Conservation (phyloP, 805 yeast species). For the Suhomyces sp. region DNA sequence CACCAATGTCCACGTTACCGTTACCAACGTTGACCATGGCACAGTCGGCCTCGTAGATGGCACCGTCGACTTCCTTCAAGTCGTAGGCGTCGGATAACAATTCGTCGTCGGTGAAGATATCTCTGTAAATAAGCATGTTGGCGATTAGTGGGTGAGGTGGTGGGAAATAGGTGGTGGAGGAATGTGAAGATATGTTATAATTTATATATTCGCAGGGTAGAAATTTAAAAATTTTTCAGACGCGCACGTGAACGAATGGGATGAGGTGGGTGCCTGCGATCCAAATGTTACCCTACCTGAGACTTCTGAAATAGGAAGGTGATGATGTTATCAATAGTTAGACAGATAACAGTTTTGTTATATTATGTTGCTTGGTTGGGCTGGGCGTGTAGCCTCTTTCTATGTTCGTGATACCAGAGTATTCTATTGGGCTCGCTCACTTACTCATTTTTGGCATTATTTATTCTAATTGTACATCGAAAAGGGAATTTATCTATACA, state of each 20-base stretch:
- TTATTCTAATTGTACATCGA: too few relatives aligned
- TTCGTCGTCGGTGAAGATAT: conserved; percentile 93
- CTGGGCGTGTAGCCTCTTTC: too few relatives aligned
- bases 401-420: too few relatives aligned
- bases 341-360: too few relatives aligned
- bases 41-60: conserved; percentile 96
- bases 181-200: conserved; percentile 1
- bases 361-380: too few relatives aligned
- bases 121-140: conserved; percentile 50
- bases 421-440: too few relatives aligned
- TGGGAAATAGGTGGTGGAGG: too few relatives aligned
- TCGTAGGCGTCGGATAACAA: conserved; percentile 97
- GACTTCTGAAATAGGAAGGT: too few relatives aligned
- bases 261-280: conserved; percentile 1
- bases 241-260: conserved; percentile 9
- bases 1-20: conserved; percentile 97
- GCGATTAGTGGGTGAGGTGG: conserved; percentile 5
- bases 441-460: too few relatives aligned
- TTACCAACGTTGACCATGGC: conserved; percentile 84
- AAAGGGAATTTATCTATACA: background rate
- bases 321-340: too few relatives aligned
- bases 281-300: conserved; percentile 6
- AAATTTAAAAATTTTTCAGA: conserved; percentile 4
- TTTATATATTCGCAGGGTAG: conserved; percentile 6
- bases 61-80: conserved; percentile 80